Conservation (phyloP, 208 protist species). For the Wallacemonas rigidus region DNA sequence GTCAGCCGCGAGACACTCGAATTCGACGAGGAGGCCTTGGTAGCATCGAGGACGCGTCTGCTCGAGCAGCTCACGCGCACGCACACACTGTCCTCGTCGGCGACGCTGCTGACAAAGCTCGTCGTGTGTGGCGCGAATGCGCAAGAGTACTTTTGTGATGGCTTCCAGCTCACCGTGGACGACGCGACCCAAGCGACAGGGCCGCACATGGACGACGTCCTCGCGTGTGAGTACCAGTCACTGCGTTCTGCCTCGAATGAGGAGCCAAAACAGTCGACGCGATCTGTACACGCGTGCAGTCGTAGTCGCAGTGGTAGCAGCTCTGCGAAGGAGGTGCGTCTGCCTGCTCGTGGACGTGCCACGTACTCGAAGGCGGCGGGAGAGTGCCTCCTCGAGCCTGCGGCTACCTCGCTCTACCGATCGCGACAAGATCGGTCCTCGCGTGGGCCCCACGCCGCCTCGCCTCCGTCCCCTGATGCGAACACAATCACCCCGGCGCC, state of each 20-base stretch:
- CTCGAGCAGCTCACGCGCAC: not conserved
- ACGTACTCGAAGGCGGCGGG: not conserved
- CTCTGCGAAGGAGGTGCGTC: no score
- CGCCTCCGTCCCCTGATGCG: no score
- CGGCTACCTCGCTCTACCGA: slow-evolving; percentile 21
- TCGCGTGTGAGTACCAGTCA: not conserved
- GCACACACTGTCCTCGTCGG: not conserved
- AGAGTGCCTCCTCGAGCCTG: slow-evolving; percentile 15
- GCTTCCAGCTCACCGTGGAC: not conserved
- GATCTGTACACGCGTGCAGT: no score
- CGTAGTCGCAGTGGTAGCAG: no score
- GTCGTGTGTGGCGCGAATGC: not conserved
- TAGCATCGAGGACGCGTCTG: not conserved
- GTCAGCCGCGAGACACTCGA: not conserved
- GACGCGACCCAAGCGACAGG: not conserved
- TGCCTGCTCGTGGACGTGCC: no score
- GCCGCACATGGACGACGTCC: not conserved
- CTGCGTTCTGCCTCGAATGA: not conserved
- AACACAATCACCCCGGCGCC: no score
- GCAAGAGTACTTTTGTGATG: slow-evolving; percentile 1
- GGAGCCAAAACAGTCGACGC: not conserved
- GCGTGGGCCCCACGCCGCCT: no score
- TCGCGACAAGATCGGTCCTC: no score
- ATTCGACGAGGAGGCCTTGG: not conserved
- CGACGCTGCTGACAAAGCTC: not conserved